Evolutionary conservation across 2,329 filamentous ascomycete genomes (phyloP).

Genomic region (Madurella mycetomatis): DNA sequence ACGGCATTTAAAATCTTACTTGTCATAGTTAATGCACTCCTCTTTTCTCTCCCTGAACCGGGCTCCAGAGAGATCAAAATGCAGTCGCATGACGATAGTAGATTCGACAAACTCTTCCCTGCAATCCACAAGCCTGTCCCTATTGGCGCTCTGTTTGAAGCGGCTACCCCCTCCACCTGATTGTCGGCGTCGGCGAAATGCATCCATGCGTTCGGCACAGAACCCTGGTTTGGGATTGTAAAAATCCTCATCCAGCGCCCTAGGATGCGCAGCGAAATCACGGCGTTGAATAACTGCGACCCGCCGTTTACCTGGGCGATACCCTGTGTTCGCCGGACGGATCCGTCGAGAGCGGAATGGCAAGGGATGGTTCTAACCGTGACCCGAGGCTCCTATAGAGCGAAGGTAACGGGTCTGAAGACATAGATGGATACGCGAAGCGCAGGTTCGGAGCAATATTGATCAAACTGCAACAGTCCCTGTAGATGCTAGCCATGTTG

Average conservation of each 20-base stretch:
- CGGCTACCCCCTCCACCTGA: conserved; percentile 36
- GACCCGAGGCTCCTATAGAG: conserved; percentile 56
- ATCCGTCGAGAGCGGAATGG: conserved; percentile 52
- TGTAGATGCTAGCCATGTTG: too few relatives aligned
- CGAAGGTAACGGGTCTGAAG: too few relatives aligned
- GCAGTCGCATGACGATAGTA: conserved; percentile 59
- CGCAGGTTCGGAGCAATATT: too few relatives aligned
- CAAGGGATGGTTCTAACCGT: conserved; percentile 24
- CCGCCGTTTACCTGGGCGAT: conserved; percentile 61
- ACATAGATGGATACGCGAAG: too few relatives aligned
- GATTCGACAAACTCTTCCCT: conserved; percentile 70
- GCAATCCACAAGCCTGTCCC: conserved; percentile 59
- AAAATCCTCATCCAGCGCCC: conserved; percentile 70
- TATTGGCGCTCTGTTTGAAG: conserved; percentile 51
- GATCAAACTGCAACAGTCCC: too few relatives aligned
- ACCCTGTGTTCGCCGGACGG: conserved; percentile 62
- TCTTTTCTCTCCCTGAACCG: conserved; percentile 55
- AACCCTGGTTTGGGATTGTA: conserved; percentile 61
- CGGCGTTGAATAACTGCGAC: conserved; percentile 63
- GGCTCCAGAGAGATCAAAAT: conserved; percentile 58
- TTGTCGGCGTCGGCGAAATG: conserved; percentile 28
- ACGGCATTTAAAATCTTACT: too few relatives aligned
- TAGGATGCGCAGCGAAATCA: conserved; percentile 60
- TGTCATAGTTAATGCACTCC: neutral
- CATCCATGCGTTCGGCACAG: conserved; percentile 59